Base-by-base conservation (phyloP, 768 basidiomycete genomes). In the Termitomyces sp. region DNA sequence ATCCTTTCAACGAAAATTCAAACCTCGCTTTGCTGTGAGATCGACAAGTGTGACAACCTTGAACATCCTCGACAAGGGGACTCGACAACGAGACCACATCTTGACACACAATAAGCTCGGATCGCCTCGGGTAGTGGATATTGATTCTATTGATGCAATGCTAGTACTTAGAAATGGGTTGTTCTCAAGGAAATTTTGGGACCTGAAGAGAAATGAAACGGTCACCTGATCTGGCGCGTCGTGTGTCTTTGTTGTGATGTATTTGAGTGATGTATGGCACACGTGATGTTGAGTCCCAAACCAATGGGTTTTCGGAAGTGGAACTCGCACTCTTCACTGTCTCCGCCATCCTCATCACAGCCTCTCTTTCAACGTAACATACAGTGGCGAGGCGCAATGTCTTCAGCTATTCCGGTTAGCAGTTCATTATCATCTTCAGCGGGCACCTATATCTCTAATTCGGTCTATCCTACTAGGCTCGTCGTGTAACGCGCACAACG, bases 401-500 rank as follows among this genome's bases (percentile, higher is more conserved):
- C 81, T 63, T 79, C 80, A 60, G 76, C 72, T 68, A 77, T 83
- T 63, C 78, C 81, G 60, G 81, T 81, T 66, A 65, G 80, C 64
- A 47, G 53, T 52, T 57, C 57, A 56, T 59, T 50, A 38, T 45
- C n/a, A 59, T 56, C 20, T 61, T 48, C 59, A 31, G 32, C 38
- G 45, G 36, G 31, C 53, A 45, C 34, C 53, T 48, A 56, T 58
- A 62, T 51, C 62, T 53, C 66, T 62, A 56, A 58, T 50, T 56
- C 38, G 8, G 56, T 67, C 37, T 64, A 62, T 57, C 50, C 45
- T 56, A 56, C 62, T 57, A 91, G 89, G 86, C 86, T 69, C 87
- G 91, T 69, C 87, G 91, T 77, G 79, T 84, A 65, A 84, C 85
- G 63, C 82, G 87, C 74, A 73, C 76, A 62, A 76, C 76, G 56